phyloP scores from a whole-genome alignment of 1,284 basidiomycete species.

The Chalciporus sp. region DNA sequence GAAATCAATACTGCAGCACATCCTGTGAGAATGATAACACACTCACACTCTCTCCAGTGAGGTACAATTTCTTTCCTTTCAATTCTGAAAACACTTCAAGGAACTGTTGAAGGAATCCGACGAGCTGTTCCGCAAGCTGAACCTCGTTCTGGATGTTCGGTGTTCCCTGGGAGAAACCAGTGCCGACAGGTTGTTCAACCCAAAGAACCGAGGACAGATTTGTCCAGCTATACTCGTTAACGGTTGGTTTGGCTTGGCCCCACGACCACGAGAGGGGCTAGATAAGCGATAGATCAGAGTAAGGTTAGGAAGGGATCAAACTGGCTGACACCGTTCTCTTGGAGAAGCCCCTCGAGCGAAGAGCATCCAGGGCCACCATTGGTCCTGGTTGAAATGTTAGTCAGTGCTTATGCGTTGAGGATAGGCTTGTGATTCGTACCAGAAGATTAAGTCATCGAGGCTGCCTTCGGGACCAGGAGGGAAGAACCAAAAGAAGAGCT shows the following conservation, averaged over 20 bases:
- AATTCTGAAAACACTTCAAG: conserved; percentile 71
- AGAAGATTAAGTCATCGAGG: conserved; percentile 72
- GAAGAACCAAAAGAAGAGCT: conserved; percentile 90
- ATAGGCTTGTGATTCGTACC: conserved; percentile 41
- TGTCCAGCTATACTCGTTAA: conserved; percentile 79
- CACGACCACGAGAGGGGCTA: conserved; percentile 70
- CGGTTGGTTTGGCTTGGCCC: conserved; percentile 65
- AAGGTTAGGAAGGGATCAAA: background rate
- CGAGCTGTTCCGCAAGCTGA: conserved; percentile 52
- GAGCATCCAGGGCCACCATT: conserved; percentile 65
- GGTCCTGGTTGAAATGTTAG: conserved; percentile 39
- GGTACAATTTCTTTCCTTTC: conserved; percentile 68
- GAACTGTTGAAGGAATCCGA: conserved; percentile 73
- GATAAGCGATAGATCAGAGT: background rate
- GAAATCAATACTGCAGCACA: background rate
- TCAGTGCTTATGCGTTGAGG: background rate
- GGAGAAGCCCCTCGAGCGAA: conserved; percentile 74
- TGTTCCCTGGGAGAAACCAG: conserved; percentile 76
- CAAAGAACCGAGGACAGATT: conserved; percentile 80
- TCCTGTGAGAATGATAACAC: background rate
- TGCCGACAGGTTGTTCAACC: conserved; percentile 85
- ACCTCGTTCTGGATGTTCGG: conserved; percentile 73
- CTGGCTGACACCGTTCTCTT: conserved; percentile 78
- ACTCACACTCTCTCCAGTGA: conserved; percentile 73
- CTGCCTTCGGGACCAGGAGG: conserved; percentile 74